phyloP scores from a whole-genome alignment of 352 stramenopile genomes.

The Blastocystis sp. region DNA sequence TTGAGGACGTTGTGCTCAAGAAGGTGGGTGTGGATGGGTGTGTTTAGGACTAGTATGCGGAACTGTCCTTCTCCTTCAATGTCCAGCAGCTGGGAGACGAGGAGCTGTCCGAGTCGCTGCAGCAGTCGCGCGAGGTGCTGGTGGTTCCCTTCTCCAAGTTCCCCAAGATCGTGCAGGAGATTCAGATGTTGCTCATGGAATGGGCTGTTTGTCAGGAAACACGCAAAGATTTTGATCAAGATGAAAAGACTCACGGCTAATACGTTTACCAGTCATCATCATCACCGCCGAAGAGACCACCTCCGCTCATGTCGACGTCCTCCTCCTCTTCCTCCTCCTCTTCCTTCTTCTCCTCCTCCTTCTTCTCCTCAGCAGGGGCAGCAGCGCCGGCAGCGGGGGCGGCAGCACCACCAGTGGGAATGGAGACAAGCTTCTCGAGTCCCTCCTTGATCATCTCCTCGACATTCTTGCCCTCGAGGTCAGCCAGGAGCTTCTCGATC shows the following conservation, averaged over 20 bases:
- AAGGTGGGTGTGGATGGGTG: background rate
- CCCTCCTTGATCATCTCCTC: background rate
- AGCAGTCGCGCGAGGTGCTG: constrained; percentile 45
- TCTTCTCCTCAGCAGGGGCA: constrained; percentile 68
- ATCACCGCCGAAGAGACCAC: too few relatives aligned
- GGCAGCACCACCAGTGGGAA: constrained; percentile 57
- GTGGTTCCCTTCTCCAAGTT: constrained; percentile 34
- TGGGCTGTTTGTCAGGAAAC: background rate
- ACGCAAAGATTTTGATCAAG: background rate
- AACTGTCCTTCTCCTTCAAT: constrained; percentile 23
- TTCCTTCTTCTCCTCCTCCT: constrained; percentile 73
- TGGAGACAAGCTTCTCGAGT: constrained; percentile 72
- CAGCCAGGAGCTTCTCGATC: too few relatives aligned
- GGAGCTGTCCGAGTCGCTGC: constrained; percentile 11
- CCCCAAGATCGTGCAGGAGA: constrained; percentile 18
- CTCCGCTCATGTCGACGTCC: too few relatives aligned
- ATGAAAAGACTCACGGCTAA: background rate
- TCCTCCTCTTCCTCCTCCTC: background rate
- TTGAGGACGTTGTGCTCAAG: constrained; percentile 70
- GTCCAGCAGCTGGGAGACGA: constrained; percentile 31
- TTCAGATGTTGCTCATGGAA: background rate
- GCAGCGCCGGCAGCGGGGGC: constrained; percentile 5
- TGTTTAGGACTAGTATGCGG: constrained; percentile 16
- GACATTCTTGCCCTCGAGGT: too few relatives aligned
- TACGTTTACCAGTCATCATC: background rate